Evolutionary conservation across 331 rosid genomes (phyloP).

Genomic region (Ulmus americana): DNA sequence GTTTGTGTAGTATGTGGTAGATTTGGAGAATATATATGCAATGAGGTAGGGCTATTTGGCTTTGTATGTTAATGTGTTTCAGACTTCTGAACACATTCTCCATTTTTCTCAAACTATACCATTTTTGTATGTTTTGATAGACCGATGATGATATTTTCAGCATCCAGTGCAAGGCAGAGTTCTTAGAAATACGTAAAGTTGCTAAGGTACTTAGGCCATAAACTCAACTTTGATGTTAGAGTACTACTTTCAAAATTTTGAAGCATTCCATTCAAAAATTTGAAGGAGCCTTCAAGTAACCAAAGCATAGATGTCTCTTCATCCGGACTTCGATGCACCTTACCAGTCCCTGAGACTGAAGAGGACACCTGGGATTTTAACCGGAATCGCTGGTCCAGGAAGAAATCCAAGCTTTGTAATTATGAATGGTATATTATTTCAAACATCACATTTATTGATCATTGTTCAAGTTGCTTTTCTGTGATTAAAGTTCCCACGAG

Average conservation of each 20-base stretch:
- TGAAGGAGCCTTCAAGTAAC: slow-evolving; percentile 40
- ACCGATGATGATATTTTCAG: slow-evolving; percentile 84
- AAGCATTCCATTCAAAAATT: slow-evolving; percentile 1
- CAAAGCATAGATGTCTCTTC: slow-evolving; percentile 32
- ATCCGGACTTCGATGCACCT: slow-evolving; percentile 28
- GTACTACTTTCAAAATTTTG: slow-evolving; percentile 19
- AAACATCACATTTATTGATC: slow-evolving; percentile 2
- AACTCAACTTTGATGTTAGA: slow-evolving; percentile 10
- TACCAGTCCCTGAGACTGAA: slow-evolving; percentile 38
- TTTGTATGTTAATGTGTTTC: neutral
- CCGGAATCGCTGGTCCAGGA: slow-evolving; percentile 63
- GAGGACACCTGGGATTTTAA: slow-evolving; percentile 75
- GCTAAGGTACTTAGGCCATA: slow-evolving; percentile 35
- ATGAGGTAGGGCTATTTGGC: slow-evolving; percentile 47
- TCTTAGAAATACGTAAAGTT: slow-evolving; percentile 42
- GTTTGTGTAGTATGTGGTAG: slow-evolving; percentile 72
- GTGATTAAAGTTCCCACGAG: neutral
- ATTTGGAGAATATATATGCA: slow-evolving; percentile 84
- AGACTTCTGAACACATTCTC: slow-evolving; percentile 1
- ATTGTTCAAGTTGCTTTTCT: neutral
- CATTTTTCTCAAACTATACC: slow-evolving; percentile 5
- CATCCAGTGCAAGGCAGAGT: slow-evolving; percentile 75
- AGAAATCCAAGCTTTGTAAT: slow-evolving; percentile 57
- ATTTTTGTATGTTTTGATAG: slow-evolving; percentile 37
- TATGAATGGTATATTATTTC: slow-evolving; percentile 64